Conservation (phyloP, 768 basidiomycete species). For the Mrakia gelida region DNA sequence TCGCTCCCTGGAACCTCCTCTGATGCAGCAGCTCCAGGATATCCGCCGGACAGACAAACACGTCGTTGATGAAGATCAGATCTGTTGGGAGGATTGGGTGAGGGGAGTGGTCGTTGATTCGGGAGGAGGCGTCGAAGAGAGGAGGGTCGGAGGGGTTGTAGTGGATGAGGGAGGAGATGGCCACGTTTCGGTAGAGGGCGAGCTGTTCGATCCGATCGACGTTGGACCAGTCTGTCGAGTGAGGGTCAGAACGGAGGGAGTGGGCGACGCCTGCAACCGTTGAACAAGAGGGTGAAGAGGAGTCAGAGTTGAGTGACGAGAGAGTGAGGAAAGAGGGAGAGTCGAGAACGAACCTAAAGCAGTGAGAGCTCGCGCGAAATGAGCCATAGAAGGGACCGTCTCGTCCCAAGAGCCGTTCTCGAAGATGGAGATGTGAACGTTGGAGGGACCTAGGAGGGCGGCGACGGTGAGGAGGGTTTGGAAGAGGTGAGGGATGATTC, state of each 20-base stretch:
- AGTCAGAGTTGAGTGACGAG: neutral
- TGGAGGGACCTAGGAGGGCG: constrained; percentile 28
- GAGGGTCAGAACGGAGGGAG: constrained; percentile 25
- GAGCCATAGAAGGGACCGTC: constrained; percentile 21
- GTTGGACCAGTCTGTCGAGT: constrained; percentile 27
- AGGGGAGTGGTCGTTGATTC: neutral
- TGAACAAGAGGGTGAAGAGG: neutral
- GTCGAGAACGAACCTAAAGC: constrained; percentile 6
- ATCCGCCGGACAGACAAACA: constrained; percentile 30
- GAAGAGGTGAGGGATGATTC: constrained; percentile 30
- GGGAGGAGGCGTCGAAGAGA: constrained; percentile 13
- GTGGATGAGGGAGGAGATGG: constrained; percentile 25
- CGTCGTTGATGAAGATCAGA: constrained; percentile 33
- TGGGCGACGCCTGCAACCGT: constrained; percentile 30
- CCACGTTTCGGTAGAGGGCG: constrained; percentile 31
- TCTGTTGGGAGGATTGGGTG: constrained; percentile 30
- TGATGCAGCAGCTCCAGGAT: constrained; percentile 32
- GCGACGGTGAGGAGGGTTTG: constrained; percentile 29
- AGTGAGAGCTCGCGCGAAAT: constrained; percentile 30
- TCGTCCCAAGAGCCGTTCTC: constrained; percentile 31
- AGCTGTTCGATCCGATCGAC: constrained; percentile 33
- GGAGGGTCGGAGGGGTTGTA: constrained; percentile 22
- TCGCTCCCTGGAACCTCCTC: constrained; percentile 30
- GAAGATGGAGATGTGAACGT: constrained; percentile 32
- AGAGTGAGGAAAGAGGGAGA: neutral